Evolutionary conservation across 78 protist genomes (phyloP).

Genomic region (Mastigamoeba balamuthi): DNA sequence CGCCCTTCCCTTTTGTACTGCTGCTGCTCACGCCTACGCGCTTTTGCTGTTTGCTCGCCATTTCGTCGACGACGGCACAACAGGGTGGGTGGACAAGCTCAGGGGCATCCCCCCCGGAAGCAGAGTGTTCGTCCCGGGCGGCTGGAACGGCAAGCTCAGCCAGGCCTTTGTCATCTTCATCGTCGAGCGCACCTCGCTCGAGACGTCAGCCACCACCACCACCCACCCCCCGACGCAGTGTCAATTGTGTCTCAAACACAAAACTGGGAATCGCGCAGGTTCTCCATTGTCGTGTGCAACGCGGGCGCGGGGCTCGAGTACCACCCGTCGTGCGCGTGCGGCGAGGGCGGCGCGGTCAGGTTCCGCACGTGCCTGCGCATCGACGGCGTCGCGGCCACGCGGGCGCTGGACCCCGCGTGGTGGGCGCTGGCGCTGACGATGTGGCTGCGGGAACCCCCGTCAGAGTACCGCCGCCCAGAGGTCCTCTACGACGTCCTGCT

Average conservation of each 20-base stretch:
- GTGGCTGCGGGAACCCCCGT: not conserved
- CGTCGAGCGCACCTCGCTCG: not conserved
- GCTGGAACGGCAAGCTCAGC: not conserved
- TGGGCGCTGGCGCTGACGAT: not conserved
- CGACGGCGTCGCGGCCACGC: not conserved
- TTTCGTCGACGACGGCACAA: not conserved
- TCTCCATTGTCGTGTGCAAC: not conserved
- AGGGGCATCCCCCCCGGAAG: not conserved
- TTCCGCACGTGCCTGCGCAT: not conserved
- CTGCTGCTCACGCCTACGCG: too few species aligned
- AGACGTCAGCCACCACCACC: too few species aligned
- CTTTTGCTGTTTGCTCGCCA: too few species aligned
- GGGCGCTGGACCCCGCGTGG: not conserved
- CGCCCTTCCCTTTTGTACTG: too few species aligned
- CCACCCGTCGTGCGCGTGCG: not conserved
- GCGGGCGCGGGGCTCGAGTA: not conserved
- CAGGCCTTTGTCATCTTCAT: not conserved
- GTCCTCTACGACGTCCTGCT: conserved; percentile 12
- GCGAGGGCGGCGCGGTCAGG: not conserved
- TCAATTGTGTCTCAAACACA: too few species aligned
- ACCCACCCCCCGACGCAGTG: too few species aligned
- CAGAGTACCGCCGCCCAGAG: not conserved
- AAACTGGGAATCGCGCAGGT: not conserved
- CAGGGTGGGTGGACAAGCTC: not conserved
- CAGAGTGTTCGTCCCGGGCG: not conserved